These are phyloP conservation scores for Aspergillus terreus DNA, from an alignment of 2,329 filamentous ascomycete genomes.

Conservation along the genomic window DNA sequence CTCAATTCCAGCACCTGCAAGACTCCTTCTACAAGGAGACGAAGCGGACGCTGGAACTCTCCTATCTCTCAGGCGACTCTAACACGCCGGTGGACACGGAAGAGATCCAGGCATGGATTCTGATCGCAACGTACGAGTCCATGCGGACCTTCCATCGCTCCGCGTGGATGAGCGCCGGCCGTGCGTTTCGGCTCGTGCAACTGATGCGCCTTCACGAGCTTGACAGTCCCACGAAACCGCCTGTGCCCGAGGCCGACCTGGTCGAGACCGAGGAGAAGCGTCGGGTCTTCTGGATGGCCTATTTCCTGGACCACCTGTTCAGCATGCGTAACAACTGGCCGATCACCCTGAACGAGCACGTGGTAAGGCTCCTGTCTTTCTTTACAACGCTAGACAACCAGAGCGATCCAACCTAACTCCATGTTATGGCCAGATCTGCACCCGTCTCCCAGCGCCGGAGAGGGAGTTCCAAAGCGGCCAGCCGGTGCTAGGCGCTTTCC, in stretches of 20 bases:
- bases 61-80: no score
- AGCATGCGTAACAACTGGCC: constrained; percentile 25
- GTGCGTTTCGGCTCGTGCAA: constrained; percentile 29
- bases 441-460: constrained; percentile 1
- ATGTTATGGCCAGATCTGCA: neutral
- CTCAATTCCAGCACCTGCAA: constrained; percentile 7
- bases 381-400: no score
- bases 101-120: constrained; percentile 8
- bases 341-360: constrained; percentile 26
- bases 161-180: constrained; percentile 28
- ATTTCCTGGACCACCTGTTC: constrained; percentile 31
- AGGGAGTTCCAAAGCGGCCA: constrained; percentile 2
- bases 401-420: neutral
- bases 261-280: constrained; percentile 30
- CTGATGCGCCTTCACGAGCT: constrained; percentile 27
- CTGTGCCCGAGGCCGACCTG: constrained; percentile 7
- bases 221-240: constrained; percentile 12
- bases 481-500: neutral
- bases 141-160: constrained; percentile 18
- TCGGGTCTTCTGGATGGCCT: constrained; percentile 37
- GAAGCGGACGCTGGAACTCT: no score
- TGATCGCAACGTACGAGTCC: constrained; percentile 9
- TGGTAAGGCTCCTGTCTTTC: constrained; percentile 3
- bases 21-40: neutral
- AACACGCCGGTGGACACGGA: constrained; percentile 8